Conservation (phyloP, 441 rosid species). For the Eutrema salsugineum region DNA sequence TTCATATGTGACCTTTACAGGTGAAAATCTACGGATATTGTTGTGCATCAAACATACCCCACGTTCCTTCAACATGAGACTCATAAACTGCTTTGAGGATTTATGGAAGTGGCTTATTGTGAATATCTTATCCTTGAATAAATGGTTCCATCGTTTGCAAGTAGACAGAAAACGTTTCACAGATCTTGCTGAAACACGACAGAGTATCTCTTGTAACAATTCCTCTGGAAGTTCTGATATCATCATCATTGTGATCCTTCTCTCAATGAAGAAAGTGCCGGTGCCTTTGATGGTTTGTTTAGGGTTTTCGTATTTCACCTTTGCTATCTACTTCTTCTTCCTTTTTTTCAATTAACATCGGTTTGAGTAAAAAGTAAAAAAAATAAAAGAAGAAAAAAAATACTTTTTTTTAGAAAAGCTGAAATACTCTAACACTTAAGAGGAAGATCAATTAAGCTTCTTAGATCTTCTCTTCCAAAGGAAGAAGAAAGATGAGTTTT, state of each 20-base stretch:
- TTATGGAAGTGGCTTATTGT: neutral
- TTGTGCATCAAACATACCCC: neutral
- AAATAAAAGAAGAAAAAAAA: too few relatives aligned
- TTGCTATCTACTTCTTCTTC: too few relatives aligned
- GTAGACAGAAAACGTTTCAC: neutral
- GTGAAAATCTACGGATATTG: neutral
- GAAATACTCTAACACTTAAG: too few relatives aligned
- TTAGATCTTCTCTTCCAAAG: too few relatives aligned
- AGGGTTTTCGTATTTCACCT: neutral
- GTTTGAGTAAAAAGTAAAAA: too few relatives aligned
- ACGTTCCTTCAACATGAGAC: neutral
- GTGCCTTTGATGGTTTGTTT: neutral
- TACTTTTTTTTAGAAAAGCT: too few relatives aligned
- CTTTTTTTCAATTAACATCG: too few relatives aligned
- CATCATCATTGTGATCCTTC: neutral
- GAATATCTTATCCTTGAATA: neutral
- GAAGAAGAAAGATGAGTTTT: too few relatives aligned
- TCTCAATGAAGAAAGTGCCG: neutral
- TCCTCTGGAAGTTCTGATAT: neutral
- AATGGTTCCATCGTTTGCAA: conserved; percentile 1
- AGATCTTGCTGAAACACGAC: neutral
- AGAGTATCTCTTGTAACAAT: neutral
- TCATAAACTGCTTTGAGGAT: neutral
- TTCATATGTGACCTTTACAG: neutral
- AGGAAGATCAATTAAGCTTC: too few relatives aligned